These are phyloP conservation scores for Xerocomellus chrysenteron DNA, from an alignment of 768 basidiomycete species.

Conservation along the genomic window DNA sequence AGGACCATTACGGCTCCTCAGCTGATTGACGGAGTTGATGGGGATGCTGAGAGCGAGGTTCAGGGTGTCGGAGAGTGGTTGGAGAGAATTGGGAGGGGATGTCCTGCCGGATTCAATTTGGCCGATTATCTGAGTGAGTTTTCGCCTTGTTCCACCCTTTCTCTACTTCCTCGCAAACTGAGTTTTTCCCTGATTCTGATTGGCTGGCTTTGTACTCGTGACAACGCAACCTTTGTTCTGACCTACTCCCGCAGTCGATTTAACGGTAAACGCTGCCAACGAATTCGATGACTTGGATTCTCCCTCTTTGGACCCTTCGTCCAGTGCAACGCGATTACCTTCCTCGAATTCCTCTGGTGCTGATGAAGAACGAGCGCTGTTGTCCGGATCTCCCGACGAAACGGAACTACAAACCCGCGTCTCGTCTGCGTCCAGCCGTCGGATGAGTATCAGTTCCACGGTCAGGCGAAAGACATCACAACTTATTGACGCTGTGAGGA, in stretches of 20 bases:
- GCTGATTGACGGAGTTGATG: conserved; percentile 6
- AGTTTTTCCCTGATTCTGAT: background rate
- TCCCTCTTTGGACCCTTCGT: conserved; percentile 36
- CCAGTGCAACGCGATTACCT: conserved; percentile 26
- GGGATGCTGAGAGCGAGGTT: conserved; percentile 12
- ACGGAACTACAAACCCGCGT: conserved; percentile 51
- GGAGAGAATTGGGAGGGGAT: conserved; percentile 70
- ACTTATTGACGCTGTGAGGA: conserved; percentile 57
- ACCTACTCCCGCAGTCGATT: conserved; percentile 50
- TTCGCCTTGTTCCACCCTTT: background rate
- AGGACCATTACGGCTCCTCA: conserved; percentile 9
- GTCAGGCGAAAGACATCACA: conserved; percentile 75
- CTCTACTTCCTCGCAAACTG: background rate
- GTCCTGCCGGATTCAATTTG: conserved; percentile 94
- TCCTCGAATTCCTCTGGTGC: conserved; percentile 44
- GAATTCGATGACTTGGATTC: conserved; percentile 32
- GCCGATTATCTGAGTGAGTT: conserved; percentile 91
- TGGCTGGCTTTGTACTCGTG: background rate
- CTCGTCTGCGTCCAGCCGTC: conserved; percentile 29
- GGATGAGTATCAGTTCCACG: conserved; percentile 47
- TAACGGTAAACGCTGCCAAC: conserved; percentile 61
- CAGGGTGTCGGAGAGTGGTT: conserved; percentile 60
- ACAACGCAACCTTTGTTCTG: background rate
- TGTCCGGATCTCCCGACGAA: conserved; percentile 46
- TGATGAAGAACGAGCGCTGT: conserved; percentile 71